Conservation (phyloP, 768 basidiomycete genomes). For the Mycena crocata region DNA sequence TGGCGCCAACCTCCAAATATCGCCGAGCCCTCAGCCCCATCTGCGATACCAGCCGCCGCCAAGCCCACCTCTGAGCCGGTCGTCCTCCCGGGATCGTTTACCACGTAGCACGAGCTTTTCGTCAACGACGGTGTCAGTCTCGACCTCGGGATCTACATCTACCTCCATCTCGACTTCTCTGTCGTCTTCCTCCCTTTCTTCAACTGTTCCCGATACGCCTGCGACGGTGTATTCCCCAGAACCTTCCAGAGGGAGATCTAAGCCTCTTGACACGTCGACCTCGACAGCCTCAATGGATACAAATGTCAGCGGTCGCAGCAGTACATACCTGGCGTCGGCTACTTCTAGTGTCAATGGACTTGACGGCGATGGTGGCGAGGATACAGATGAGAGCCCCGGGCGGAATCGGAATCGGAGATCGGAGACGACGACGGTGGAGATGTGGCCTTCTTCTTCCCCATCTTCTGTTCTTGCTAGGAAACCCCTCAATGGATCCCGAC, state of each 20-base stretch:
- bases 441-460: conserved; percentile 29
- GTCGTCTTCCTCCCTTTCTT: conserved; percentile 23
- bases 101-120: conserved; percentile 28
- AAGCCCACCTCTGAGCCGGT: conserved; percentile 25
- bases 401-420: conserved; percentile 29
- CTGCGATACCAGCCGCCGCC: conserved; percentile 31
- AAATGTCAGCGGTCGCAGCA: conserved; percentile 28
- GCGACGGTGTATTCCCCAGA: conserved; percentile 25
- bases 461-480: conserved; percentile 27
- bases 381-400: neutral
- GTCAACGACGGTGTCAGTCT: conserved; percentile 21
- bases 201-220: conserved; percentile 15
- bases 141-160: conserved; percentile 18
- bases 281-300: conserved; percentile 31
- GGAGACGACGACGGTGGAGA: conserved; percentile 32
- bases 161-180: conserved; percentile 13
- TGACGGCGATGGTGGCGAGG: conserved; percentile 11
- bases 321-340: conserved; percentile 21
- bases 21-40: conserved; percentile 17
- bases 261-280: conserved; percentile 19
- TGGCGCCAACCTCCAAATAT: neutral
- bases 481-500: conserved; percentile 31
- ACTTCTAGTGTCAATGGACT: conserved; percentile 12
- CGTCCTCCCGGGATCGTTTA: conserved; percentile 25
- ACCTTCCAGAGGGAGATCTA: conserved; percentile 4